Evolutionary conservation across 805 yeast species (phyloP).

Genomic region (Hyphopichia homilentoma): DNA sequence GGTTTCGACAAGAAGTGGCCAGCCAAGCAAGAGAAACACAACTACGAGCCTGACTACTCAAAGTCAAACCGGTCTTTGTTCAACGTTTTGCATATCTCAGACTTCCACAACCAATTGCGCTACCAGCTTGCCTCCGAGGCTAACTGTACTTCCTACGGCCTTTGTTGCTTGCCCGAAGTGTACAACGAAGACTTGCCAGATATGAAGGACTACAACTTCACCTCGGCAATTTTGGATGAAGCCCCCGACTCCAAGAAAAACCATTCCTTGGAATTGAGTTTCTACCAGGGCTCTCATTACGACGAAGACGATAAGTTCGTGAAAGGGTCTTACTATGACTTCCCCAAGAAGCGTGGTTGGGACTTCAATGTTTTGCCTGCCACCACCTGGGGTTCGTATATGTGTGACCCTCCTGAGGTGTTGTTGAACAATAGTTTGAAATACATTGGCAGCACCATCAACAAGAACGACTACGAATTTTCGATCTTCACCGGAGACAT

Average conservation of each 20-base stretch:
- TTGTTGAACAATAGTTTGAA: constrained; percentile 56
- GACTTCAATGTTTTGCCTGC: constrained; percentile 48
- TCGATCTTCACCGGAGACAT: constrained; percentile 71
- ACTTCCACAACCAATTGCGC: constrained; percentile 59
- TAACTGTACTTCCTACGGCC: constrained; percentile 45
- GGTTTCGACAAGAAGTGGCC: constrained; percentile 36
- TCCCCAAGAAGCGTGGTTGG: constrained; percentile 20
- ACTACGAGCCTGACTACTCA: constrained; percentile 26
- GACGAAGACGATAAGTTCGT: constrained; percentile 18
- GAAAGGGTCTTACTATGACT: constrained; percentile 33
- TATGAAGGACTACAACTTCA: constrained; percentile 23
- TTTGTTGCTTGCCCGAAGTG: constrained; percentile 61
- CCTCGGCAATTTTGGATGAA: constrained; percentile 19
- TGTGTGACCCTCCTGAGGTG: constrained; percentile 64
- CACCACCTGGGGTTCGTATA: constrained; percentile 56
- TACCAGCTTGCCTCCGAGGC: constrained; percentile 54
- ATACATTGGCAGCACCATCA: constrained; percentile 32
- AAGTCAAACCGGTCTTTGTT: constrained; percentile 31
- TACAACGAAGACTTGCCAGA: constrained; percentile 26
- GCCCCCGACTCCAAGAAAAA: constrained; percentile 7
- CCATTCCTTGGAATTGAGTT: constrained; percentile 13
- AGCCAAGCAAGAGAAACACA: constrained; percentile 21
- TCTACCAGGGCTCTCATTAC: constrained; percentile 30
- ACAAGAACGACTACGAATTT: constrained; percentile 47
- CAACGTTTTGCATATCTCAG: constrained; percentile 64